phyloP scores from a whole-genome alignment of 1,284 basidiomycete species.

The Heterobasidion irregulare region DNA sequence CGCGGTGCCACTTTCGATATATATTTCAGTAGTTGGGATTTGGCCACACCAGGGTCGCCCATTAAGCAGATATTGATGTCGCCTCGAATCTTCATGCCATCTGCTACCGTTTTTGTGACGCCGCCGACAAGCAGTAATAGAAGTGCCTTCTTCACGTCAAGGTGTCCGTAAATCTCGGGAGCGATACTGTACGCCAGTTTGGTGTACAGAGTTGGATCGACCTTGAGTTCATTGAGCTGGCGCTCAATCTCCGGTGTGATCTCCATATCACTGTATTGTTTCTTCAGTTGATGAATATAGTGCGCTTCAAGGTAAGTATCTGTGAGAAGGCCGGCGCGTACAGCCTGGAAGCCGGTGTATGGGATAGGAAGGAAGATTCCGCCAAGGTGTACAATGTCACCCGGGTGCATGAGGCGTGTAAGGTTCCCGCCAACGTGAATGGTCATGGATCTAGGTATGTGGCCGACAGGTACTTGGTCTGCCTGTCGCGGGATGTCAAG shows the following conservation, averaged over 20 bases:
- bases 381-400: conserved; percentile 90
- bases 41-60: conserved; percentile 99
- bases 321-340: conserved; percentile 91
- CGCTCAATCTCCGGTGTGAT: conserved; percentile 79
- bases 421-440: conserved; percentile 88
- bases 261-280: conserved; percentile 95
- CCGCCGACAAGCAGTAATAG: conserved; percentile 92
- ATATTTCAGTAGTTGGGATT: conserved; percentile 96
- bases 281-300: conserved; percentile 91
- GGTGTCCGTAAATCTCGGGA: conserved; percentile 97
- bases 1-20: conserved; percentile 98
- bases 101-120: conserved; percentile 89
- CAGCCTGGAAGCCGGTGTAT: conserved; percentile 82
- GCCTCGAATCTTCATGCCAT: conserved; percentile 98
- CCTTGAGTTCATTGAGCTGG: conserved; percentile 63
- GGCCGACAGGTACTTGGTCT: conserved; percentile 98
- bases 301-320: conserved; percentile 97
- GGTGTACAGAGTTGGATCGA: conserved; percentile 78
- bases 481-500: conserved; percentile 43
- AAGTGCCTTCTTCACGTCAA: conserved; percentile 98
- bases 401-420: conserved; percentile 89
- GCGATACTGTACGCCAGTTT: conserved; percentile 87
- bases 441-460: conserved; percentile 98
- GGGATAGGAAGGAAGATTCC: conserved; percentile 88
- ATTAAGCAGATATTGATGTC: conserved; percentile 98